Conservation (phyloP, 2,329 filamentous ascomycete genomes). For the Triangularia setosa region DNA sequence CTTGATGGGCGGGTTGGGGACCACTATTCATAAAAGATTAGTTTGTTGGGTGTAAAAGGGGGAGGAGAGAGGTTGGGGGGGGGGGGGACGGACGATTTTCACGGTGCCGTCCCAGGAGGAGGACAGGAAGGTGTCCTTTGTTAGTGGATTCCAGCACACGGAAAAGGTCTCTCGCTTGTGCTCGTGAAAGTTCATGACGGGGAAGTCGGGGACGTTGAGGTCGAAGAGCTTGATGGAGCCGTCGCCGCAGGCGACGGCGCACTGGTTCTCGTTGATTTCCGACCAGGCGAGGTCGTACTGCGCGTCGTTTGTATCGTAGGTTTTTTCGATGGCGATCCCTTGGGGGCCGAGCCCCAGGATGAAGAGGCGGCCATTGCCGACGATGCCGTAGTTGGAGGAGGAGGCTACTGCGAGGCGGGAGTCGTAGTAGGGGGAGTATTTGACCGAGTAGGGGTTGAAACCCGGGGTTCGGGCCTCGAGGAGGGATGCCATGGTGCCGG, state of each 20-base stretch:
- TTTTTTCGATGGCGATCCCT: slow-evolving; percentile 81
- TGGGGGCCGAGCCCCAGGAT: slow-evolving; percentile 77
- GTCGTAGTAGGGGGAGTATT: slow-evolving; percentile 98
- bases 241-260: slow-evolving; percentile 85
- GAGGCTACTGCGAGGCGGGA: slow-evolving; percentile 85
- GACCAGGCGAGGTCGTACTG: slow-evolving; percentile 96
- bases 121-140: slow-evolving; percentile 86
- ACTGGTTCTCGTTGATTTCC: slow-evolving; percentile 92
- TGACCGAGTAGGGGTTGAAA: slow-evolving; percentile 93
- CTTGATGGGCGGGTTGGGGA: slow-evolving; percentile 72
- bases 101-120: slow-evolving; percentile 95
- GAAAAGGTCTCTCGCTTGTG: slow-evolving; percentile 92
- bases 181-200: slow-evolving; percentile 87
- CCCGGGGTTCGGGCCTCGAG: slow-evolving; percentile 91
- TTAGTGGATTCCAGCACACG: slow-evolving; percentile 85
- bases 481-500: slow-evolving; percentile 55
- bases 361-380: slow-evolving; percentile 90
- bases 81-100: slow-evolving; percentile 62
- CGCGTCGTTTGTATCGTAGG: slow-evolving; percentile 95
- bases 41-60: neutral
- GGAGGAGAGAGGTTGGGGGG: neutral
- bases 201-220: slow-evolving; percentile 73
- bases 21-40: slow-evolving; percentile 53
- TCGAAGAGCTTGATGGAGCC: slow-evolving; percentile 95
- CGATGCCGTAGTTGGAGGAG: slow-evolving; percentile 93